Percentiles rank a stretch among this genome's conserved stretches.
These are phyloP conservation scores for Serpula lacrymans DNA, from an alignment of 768 basidiomycete species.

Conservation along the genomic window DNA sequence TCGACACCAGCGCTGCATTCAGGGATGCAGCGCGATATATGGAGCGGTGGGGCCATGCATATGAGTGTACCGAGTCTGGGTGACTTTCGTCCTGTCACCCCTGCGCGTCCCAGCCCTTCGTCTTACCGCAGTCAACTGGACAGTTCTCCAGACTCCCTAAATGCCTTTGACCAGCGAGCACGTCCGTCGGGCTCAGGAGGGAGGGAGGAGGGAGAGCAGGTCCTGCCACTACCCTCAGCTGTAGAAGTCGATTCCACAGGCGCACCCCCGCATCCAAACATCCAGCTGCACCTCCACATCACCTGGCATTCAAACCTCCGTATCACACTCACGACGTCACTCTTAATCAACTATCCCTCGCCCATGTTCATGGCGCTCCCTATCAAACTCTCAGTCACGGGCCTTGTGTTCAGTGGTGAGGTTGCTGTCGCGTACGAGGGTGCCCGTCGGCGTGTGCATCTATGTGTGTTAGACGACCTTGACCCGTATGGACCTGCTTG, in stretches of 20 bases:
- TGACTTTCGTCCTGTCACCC: conserved; percentile 31
- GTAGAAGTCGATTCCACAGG: conserved; percentile 8
- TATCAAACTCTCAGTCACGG: conserved; percentile 89
- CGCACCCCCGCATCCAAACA: conserved; percentile 20
- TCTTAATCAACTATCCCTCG: conserved; percentile 96
- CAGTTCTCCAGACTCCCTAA: conserved; percentile 17
- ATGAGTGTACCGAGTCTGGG: conserved; percentile 37
- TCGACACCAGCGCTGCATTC: conserved; percentile 46
- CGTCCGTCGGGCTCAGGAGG: conserved; percentile 5
- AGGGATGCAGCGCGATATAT: conserved; percentile 40
- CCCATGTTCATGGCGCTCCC: conserved; percentile 96
- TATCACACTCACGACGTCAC: conserved; percentile 85
- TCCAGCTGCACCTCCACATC: conserved; percentile 86
- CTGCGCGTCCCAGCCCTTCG: conserved; percentile 17
- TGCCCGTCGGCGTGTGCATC: conserved; percentile 71
- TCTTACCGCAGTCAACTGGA: conserved; percentile 34
- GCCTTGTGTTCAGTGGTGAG: conserved; percentile 82
- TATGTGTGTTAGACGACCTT: conserved; percentile 85
- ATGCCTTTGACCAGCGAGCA: conserved; percentile 14
- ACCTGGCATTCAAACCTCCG: conserved; percentile 87
- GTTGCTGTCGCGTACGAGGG: conserved; percentile 92
- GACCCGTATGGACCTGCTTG: conserved; percentile 80
- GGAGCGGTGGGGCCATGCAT: conserved; percentile 28
- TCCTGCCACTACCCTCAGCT: neutral
- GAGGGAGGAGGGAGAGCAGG: neutral